phyloP scores from a whole-genome alignment of 106 monocot genomes.

The Vanilla planifolia region DNA sequence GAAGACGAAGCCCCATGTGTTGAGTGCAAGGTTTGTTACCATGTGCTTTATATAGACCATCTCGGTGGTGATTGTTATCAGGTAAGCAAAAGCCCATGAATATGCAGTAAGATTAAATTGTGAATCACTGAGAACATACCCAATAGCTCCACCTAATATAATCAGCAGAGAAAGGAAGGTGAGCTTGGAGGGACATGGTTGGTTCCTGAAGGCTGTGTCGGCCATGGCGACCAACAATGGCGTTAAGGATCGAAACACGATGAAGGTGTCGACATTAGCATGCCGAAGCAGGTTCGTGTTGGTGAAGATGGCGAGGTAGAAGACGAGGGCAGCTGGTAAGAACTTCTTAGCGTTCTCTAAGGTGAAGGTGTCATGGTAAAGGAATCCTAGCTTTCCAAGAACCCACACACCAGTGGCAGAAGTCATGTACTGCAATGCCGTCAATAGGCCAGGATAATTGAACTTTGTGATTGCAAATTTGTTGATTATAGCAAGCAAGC shows the following conservation, averaged over 20 bases:
- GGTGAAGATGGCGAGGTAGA: slow-evolving; percentile 91
- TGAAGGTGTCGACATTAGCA: slow-evolving; percentile 91
- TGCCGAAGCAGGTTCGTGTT: slow-evolving; percentile 91
- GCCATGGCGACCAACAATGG: slow-evolving; percentile 79
- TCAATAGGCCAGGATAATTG: slow-evolving; percentile 68
- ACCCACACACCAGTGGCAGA: slow-evolving; percentile 70
- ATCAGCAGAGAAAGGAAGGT: slow-evolving; percentile 72
- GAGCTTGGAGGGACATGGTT: slow-evolving; percentile 78
- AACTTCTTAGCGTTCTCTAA: slow-evolving; percentile 72
- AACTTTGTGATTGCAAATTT: slow-evolving; percentile 83
- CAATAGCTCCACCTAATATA: slow-evolving; percentile 69
- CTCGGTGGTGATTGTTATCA: slow-evolving; percentile 80
- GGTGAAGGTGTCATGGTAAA: slow-evolving; percentile 66
- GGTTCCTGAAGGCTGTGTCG: slow-evolving; percentile 73
- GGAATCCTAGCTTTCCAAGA: slow-evolving; percentile 64
- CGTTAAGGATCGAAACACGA: slow-evolving; percentile 78
- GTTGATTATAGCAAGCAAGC: slow-evolving; percentile 84
- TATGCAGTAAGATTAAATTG: slow-evolving; percentile 75
- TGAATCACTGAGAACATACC: slow-evolving; percentile 75
- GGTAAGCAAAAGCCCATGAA: slow-evolving; percentile 83
- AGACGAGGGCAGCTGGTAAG: slow-evolving; percentile 73
- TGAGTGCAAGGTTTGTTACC: slow-evolving; percentile 71
- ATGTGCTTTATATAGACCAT: slow-evolving; percentile 98
- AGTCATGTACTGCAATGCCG: slow-evolving; percentile 70
- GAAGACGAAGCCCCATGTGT: slow-evolving; percentile 89